These are phyloP conservation scores for Geosiphon pyriformis DNA, from an alignment of 192 early-diverging fungal genomes.

Conservation along the genomic window DNA sequence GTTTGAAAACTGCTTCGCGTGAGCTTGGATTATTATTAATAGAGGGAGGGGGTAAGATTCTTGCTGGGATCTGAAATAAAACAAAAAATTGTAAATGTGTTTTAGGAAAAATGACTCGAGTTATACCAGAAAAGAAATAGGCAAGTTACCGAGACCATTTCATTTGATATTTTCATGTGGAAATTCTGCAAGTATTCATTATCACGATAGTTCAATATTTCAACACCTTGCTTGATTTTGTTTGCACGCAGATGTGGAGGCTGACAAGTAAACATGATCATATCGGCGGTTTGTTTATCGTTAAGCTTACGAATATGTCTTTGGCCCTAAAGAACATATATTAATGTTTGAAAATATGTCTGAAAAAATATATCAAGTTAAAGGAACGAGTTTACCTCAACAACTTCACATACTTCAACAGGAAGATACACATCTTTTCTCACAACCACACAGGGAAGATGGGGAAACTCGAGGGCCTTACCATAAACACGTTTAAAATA, in stretches of 20 bases:
- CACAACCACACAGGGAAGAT: constrained; percentile 78
- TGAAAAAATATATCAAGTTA: too few species aligned
- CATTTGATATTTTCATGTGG: constrained; percentile 59
- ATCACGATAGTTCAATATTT: constrained; percentile 55
- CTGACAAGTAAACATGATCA: constrained; percentile 92
- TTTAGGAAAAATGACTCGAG: constrained; percentile 61
- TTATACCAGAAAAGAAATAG: too few species aligned
- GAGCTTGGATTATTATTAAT: constrained; percentile 31
- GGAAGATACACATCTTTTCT: constrained; percentile 69
- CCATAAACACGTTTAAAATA: constrained; percentile 79
- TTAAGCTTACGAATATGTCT: constrained; percentile 77
- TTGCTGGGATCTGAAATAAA: constrained; percentile 10
- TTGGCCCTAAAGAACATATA: constrained; percentile 80
- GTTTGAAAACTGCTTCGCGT: constrained; percentile 41
- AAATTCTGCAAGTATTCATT: constrained; percentile 76
- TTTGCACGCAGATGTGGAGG: constrained; percentile 71
- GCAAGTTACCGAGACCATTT: constrained; percentile 61
- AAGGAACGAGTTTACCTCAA: constrained; percentile 26
- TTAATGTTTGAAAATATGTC: too few species aligned
- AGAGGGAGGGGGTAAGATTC: constrained; percentile 4
- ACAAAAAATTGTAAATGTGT: too few species aligned
- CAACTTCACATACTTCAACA: constrained; percentile 85
- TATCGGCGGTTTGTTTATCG: constrained; percentile 85
- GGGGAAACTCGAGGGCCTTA: constrained; percentile 63
- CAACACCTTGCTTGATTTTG: constrained; percentile 71